These are phyloP conservation scores for Zangia roseola DNA, from an alignment of 768 basidiomycete genomes.

Conservation along the genomic window DNA sequence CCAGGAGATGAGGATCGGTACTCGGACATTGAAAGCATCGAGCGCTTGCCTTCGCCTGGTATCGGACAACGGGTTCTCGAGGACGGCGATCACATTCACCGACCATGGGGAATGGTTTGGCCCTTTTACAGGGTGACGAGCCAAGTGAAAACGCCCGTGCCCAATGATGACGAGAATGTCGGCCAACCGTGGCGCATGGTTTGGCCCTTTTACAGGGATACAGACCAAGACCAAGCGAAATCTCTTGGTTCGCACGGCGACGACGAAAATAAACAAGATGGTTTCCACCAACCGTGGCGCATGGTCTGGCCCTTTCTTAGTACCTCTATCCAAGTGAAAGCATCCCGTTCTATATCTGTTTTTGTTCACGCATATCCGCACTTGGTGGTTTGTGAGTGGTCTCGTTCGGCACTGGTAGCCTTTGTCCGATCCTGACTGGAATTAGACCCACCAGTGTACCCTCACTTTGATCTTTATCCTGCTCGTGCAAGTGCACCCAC, in stretches of 20 bases:
- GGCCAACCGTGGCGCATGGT: conserved; percentile 10
- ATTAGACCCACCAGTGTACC: conserved; percentile 25
- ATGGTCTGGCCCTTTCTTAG: conserved; percentile 14
- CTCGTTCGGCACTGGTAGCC: no score
- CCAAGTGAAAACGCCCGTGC: neutral
- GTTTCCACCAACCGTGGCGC: conserved; percentile 6
- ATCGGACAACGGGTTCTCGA: conserved; percentile 55
- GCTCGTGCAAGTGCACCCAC: conserved; percentile 1
- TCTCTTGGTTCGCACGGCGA: no score
- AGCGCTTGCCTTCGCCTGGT: conserved; percentile 55
- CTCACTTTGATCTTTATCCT: conserved; percentile 36
- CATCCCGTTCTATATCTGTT: neutral
- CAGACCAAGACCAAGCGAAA: no score
- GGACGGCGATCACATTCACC: no score
- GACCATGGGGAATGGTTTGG: no score
- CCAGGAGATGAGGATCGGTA: conserved; percentile 45
- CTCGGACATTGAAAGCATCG: conserved; percentile 34
- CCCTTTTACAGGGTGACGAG: no score
- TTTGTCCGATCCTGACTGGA: conserved; percentile 2
- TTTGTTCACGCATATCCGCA: conserved; percentile 22
- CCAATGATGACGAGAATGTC: conserved; percentile 47
- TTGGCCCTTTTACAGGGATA: conserved; percentile 13
- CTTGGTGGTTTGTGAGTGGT: conserved; percentile 29
- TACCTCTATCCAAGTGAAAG: neutral
- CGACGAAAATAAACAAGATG: no score